Evolutionary conservation across 2,329 filamentous ascomycete genomes (phyloP).

Genomic region (Verticillium isaacii): DNA sequence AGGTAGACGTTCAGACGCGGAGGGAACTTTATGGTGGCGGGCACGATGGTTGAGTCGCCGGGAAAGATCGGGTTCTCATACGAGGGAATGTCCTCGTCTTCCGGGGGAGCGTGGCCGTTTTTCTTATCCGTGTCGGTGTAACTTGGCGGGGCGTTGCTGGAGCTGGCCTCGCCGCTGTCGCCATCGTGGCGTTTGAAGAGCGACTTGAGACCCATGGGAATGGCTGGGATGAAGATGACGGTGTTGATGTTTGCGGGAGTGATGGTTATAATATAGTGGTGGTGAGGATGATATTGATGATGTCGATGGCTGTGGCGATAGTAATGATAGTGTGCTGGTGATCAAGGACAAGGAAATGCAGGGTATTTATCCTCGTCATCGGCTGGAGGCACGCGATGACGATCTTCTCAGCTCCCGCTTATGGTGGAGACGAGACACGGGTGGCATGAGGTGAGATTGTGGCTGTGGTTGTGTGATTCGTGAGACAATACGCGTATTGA

Average conservation of each 20-base stretch:
- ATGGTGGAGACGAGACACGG: no score
- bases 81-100: not conserved
- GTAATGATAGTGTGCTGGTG: no score
- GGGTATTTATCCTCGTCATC: no score
- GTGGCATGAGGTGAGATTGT: no score
- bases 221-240: not conserved
- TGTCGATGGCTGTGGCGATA: no score
- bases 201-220: not conserved
- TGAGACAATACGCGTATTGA: no score
- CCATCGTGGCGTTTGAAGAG: not conserved
- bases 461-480: no score
- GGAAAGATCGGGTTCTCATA: not conserved
- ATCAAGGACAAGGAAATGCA: no score
- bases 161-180: not conserved
- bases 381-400: no score
- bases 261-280: no score
- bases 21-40: conserved; percentile 4
- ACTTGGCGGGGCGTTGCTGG: not conserved
- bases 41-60: not conserved
- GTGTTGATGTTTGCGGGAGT: not conserved
- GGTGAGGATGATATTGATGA: no score
- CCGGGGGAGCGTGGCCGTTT: not conserved
- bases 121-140: not conserved
- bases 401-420: no score
- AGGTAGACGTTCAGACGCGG: conserved; percentile 7